Percentiles rank a stretch among this genome's conserved stretches.
These are phyloP conservation scores for Botrytis pseudocinerea DNA, from an alignment of 2,329 filamentous ascomycete genomes.

Conservation along the genomic window DNA sequence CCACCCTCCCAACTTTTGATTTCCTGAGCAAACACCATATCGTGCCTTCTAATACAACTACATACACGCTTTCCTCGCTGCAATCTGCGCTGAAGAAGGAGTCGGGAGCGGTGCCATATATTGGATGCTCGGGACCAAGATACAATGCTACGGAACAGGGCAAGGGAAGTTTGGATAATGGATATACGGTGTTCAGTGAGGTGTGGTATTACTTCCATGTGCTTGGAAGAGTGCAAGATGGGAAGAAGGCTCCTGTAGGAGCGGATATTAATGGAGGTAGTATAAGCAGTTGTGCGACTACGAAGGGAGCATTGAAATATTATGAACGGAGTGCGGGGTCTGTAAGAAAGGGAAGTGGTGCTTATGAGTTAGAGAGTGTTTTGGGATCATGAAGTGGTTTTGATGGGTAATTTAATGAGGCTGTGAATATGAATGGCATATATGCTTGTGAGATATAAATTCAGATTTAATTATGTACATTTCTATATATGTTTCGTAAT, in stretches of 20 bases:
- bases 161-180: conserved; percentile 54
- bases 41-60: conserved; percentile 57
- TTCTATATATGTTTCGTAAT: conserved; percentile 35
- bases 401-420: neutral
- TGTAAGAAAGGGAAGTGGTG: conserved; percentile 12
- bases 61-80: conserved; percentile 55
- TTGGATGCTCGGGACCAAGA: conserved; percentile 60
- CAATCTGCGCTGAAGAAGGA: conserved; percentile 51
- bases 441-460: neutral
- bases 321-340: conserved; percentile 47
- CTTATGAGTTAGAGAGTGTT: neutral
- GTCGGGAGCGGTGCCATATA: conserved; percentile 57
- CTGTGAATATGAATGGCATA: neutral
- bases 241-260: conserved; percentile 36
- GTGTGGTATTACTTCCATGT: conserved; percentile 68
- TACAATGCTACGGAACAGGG: conserved; percentile 63
- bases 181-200: conserved; percentile 59
- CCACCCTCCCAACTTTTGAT: conserved; percentile 57
- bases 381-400: neutral
- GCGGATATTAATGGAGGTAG: conserved; percentile 50
- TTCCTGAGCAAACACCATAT: conserved; percentile 60
- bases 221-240: conserved; percentile 55
- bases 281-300: conserved; percentile 56
- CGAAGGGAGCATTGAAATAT: conserved; percentile 55
- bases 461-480: neutral